A percentile compares a stretch with the other conserved stretches of the same genome.
Conservation (phyloP, 2,329 filamentous ascomycete genomes). For the Emergomyces africanus region DNA sequence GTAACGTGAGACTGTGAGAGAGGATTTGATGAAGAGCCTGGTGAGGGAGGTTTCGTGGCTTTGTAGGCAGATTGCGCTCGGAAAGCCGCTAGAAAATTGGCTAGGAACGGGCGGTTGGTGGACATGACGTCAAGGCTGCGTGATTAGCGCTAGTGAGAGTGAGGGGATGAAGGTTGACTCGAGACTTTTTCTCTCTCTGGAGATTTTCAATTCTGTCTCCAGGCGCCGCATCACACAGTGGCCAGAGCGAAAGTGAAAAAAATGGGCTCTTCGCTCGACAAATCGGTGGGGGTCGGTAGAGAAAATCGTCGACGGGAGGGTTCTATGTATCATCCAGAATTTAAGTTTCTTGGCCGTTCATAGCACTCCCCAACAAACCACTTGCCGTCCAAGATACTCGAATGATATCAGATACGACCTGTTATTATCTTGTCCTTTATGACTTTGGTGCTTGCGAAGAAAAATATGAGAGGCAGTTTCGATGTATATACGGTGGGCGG, state of each 20-base stretch:
- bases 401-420: background rate
- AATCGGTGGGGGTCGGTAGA: background rate
- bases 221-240: background rate
- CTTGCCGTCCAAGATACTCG: background rate
- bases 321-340: background rate
- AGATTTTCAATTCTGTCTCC: background rate
- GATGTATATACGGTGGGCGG: too few species aligned
- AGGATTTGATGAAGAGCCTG: conserved; percentile 15
- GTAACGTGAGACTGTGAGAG: conserved; percentile 21
- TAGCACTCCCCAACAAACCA: background rate
- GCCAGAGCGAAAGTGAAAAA: background rate
- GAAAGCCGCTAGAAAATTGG: conserved; percentile 56
- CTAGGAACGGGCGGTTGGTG: conserved; percentile 53
- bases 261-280: background rate
- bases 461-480: background rate
- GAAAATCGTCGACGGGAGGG: background rate
- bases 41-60: conserved; percentile 33
- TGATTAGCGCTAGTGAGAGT: background rate
- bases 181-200: background rate
- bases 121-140: conserved; percentile 37
- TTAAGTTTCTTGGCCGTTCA: background rate
- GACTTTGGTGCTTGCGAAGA: background rate
- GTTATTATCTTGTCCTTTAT: background rate
- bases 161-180: background rate
- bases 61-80: conserved; percentile 51